These are phyloP conservation scores for Acanthamoeba castellanii DNA, from an alignment of 208 protist genomes.

Conservation along the genomic window DNA sequence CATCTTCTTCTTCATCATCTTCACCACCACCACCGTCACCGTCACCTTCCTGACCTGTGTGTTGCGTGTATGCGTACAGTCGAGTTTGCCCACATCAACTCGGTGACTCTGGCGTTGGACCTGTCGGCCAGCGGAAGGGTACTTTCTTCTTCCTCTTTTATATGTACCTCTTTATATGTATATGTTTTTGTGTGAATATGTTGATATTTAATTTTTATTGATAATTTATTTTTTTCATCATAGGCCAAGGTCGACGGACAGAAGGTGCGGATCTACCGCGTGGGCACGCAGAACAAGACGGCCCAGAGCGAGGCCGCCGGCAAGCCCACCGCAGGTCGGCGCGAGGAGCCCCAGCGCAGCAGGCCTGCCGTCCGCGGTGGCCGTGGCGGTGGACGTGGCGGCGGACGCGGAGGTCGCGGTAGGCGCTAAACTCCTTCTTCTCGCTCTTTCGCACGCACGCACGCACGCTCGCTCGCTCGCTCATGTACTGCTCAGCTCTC, in stretches of 20 bases:
- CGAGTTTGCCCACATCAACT: constrained; percentile 71
- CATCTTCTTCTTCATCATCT: not conserved
- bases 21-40: not conserved
- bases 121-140: constrained; percentile 40
- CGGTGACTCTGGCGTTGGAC: constrained; percentile 46
- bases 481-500: not conserved
- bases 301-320: not conserved
- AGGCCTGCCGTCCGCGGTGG: not conserved
- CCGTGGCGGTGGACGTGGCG: not conserved
- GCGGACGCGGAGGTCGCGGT: not conserved
- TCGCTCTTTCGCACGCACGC: not conserved
- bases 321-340: not conserved
- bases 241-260: constrained; percentile 28
- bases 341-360: not conserved
- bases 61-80: not conserved
- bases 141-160: not conserved
- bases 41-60: not conserved
- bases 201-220: not conserved
- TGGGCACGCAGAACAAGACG: constrained; percentile 56
- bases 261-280: constrained; percentile 62
- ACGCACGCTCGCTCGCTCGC: not conserved
- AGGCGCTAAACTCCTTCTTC: constrained; percentile 15
- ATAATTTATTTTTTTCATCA: not conserved
- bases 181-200: not conserved
- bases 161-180: not conserved